A percentile compares a stretch with the other conserved stretches of the same genome.
Evolutionary conservation across 1,284 basidiomycete genomes (phyloP).

Genomic region (Moesziomyces globuligerus): DNA sequence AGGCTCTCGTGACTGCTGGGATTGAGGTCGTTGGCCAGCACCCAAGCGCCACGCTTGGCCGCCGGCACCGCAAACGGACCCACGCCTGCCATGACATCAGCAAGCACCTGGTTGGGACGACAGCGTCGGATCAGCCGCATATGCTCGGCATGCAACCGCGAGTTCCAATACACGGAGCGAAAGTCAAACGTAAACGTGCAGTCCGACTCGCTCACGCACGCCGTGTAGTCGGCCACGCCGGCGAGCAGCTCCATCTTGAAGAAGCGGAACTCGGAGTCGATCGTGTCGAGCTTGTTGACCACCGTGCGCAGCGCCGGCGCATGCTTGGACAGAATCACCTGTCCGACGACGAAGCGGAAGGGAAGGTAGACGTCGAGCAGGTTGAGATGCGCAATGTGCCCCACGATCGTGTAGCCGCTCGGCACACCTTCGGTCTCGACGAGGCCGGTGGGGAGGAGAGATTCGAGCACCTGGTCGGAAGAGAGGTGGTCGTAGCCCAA

Average conservation of each 20-base stretch:
- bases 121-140: slow-evolving; percentile 81
- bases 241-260: slow-evolving; percentile 98
- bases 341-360: slow-evolving; percentile 88
- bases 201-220: slow-evolving; percentile 72
- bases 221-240: slow-evolving; percentile 84
- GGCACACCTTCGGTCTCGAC: slow-evolving; percentile 76
- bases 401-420: slow-evolving; percentile 84
- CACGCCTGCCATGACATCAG: slow-evolving; percentile 96
- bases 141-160: slow-evolving; percentile 90
- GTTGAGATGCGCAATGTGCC: slow-evolving; percentile 92
- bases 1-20: slow-evolving; percentile 85
- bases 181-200: slow-evolving; percentile 95
- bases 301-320: slow-evolving; percentile 83
- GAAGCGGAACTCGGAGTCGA: slow-evolving; percentile 87
- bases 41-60: slow-evolving; percentile 79
- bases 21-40: slow-evolving; percentile 94
- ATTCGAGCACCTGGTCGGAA: slow-evolving; percentile 42
- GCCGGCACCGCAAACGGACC: slow-evolving; percentile 96
- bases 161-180: slow-evolving; percentile 97
- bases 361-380: slow-evolving; percentile 88
- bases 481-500: slow-evolving; percentile 35
- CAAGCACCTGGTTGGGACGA: slow-evolving; percentile 75
- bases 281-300: slow-evolving; percentile 92
- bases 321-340: slow-evolving; percentile 74
- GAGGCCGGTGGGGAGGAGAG: slow-evolving; percentile 27